Evolutionary conservation across 345 rosid genomes (phyloP).

Genomic region (Bruguiera sexangula): DNA sequence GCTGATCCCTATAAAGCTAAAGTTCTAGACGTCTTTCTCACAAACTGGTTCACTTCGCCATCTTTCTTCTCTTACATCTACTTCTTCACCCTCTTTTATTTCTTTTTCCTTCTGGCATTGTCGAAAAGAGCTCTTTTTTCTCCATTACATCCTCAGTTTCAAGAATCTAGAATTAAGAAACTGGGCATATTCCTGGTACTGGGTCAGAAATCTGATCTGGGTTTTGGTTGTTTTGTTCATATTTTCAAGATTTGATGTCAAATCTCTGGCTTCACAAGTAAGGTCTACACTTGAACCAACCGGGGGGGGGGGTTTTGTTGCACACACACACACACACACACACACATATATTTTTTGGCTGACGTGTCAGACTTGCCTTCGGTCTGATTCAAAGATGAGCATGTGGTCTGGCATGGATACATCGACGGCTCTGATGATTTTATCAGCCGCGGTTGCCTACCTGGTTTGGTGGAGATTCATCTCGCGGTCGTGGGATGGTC

Average conservation of each 20-base stretch:
- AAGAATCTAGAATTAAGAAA: no score
- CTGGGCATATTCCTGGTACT: no score
- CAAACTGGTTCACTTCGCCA: not conserved
- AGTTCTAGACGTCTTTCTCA: not conserved
- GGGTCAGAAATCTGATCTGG: not conserved
- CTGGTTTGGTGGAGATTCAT: conserved; percentile 34
- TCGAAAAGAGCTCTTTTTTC: not conserved
- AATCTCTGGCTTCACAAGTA: not conserved
- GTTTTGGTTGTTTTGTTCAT: not conserved
- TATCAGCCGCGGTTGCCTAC: conserved; percentile 30
- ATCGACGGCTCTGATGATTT: conserved; percentile 25
- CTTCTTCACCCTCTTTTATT: conserved; percentile 4
- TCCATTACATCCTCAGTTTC: no score
- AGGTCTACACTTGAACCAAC: not conserved
- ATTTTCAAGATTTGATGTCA: not conserved
- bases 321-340: no score
- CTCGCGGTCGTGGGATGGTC: conserved; percentile 32
- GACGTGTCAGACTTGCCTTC: not conserved
- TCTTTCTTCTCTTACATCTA: not conserved
- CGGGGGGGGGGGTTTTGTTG: not conserved
- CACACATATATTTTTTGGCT: not conserved
- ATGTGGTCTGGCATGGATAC: conserved; percentile 21
- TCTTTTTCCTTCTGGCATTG: not conserved
- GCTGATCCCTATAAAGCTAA: not conserved
- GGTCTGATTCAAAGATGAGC: not conserved